A percentile compares a stretch with the other conserved stretches of the same genome.
phyloP scores from a whole-genome alignment of 2,329 filamentous ascomycete genomes.

The Arthroderma uncinatum region DNA sequence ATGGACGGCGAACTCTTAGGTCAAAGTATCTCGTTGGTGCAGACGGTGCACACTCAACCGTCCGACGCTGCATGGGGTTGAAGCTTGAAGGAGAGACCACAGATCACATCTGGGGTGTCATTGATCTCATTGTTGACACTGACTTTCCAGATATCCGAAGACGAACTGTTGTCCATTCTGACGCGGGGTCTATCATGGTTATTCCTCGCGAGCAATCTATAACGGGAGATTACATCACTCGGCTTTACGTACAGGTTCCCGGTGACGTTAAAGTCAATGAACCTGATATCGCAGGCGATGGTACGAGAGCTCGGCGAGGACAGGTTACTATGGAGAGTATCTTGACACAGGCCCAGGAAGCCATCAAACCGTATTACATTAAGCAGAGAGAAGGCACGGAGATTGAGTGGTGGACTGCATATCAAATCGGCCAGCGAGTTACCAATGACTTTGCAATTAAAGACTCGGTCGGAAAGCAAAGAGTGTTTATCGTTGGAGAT shows the following conservation, averaged over 20 bases:
- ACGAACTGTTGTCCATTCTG: conserved; percentile 66
- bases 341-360: conserved; percentile 51
- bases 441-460: conserved; percentile 50
- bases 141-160: conserved; percentile 71
- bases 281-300: conserved; percentile 11
- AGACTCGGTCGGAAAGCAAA: conserved; percentile 56
- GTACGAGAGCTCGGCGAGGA: conserved; percentile 40
- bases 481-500: conserved; percentile 65
- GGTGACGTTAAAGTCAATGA: conserved; percentile 23
- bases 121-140: conserved; percentile 61
- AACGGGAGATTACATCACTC: conserved; percentile 55
- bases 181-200: conserved; percentile 65
- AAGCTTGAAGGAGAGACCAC: conserved; percentile 56
- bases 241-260: conserved; percentile 48
- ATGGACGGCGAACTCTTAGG: conserved; percentile 34
- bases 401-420: conserved; percentile 54
- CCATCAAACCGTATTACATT: conserved; percentile 49
- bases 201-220: conserved; percentile 57
- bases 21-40: conserved; percentile 62
- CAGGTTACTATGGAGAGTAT: conserved; percentile 55
- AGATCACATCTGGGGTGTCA: conserved; percentile 63
- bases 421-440: conserved; percentile 57
- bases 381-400: conserved; percentile 3
- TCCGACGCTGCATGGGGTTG: conserved; percentile 45
- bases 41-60: conserved; percentile 57